These are phyloP conservation scores for Nothophaeocryptopus gaeumannii DNA, from an alignment of 2,329 filamentous ascomycete genomes.

Conservation along the genomic window DNA sequence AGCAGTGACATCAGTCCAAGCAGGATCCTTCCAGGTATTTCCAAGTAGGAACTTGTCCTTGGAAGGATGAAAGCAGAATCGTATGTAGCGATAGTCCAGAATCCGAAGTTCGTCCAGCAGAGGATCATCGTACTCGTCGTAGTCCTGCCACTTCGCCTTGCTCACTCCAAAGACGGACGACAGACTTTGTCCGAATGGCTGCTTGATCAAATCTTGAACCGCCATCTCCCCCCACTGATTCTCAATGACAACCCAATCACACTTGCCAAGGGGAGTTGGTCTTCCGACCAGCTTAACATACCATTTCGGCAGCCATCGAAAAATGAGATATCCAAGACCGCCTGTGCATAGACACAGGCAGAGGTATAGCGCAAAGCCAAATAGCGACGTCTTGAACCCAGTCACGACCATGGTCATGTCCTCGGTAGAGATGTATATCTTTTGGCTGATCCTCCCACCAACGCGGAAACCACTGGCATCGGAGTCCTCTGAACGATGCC, in stretches of 20 bases:
- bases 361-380: conserved; percentile 68
- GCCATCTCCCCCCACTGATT: conserved; percentile 95
- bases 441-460: conserved; percentile 72
- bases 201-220: conserved; percentile 64
- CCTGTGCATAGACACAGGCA: conserved; percentile 67
- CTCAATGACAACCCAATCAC: conserved; percentile 91
- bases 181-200: conserved; percentile 60
- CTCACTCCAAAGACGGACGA: conserved; percentile 67
- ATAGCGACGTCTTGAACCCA: conserved; percentile 75
- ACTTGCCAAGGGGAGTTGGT: conserved; percentile 66
- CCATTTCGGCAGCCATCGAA: conserved; percentile 89
- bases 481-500: conserved; percentile 68
- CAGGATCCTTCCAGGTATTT: conserved; percentile 90
- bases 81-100: conserved; percentile 90
- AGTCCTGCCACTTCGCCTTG: conserved; percentile 64
- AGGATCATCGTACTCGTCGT: conserved; percentile 70
- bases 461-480: conserved; percentile 60
- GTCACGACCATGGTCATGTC: conserved; percentile 92
- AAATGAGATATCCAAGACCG: conserved; percentile 77
- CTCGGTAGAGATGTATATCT: conserved; percentile 88
- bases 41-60: conserved; percentile 85
- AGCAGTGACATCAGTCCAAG: conserved; percentile 74
- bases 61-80: conserved; percentile 84
- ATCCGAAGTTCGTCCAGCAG: conserved; percentile 71
- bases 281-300: conserved; percentile 72